These are phyloP conservation scores for Artemisia annua DNA, from an alignment of 129 eudicot genomes.

Conservation along the genomic window DNA sequence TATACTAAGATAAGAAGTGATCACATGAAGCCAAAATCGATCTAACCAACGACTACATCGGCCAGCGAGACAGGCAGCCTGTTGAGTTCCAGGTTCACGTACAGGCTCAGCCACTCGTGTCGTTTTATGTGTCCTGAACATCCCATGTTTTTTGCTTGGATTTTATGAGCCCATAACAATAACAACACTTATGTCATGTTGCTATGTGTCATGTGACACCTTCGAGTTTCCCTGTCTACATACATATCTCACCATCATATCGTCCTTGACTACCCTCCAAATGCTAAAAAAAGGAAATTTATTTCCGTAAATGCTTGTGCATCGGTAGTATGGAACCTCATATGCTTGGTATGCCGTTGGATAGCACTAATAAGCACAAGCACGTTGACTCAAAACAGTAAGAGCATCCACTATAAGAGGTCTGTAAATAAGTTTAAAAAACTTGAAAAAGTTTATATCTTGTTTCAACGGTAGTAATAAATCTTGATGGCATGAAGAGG, in stretches of 20 bases:
- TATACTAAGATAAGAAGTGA: no score
- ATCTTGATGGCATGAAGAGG: no score
- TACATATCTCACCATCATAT: conserved; percentile 3
- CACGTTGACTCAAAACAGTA: no score
- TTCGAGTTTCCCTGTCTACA: neutral
- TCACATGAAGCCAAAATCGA: neutral
- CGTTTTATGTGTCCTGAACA: conserved; percentile 7
- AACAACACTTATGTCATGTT: conserved; percentile 17
- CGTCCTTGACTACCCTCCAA: conserved; percentile 1
- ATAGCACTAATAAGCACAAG: no score
- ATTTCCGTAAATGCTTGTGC: neutral
- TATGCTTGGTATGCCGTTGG: no score
- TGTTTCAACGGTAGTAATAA: no score
- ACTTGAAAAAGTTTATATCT: no score
- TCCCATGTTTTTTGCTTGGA: conserved; percentile 30
- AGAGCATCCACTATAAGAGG: no score
- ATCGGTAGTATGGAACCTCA: no score
- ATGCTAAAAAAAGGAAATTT: neutral
- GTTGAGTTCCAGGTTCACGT: conserved; percentile 6
- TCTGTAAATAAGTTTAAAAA: no score
- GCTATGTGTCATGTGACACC: conserved; percentile 5
- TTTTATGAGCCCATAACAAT: conserved; percentile 26
- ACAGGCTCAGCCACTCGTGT: conserved; percentile 25
- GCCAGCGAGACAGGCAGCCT: conserved; percentile 14
- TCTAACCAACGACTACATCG: neutral